phyloP scores from a whole-genome alignment of 129 eudicot genomes.

The Apium graveolens region DNA sequence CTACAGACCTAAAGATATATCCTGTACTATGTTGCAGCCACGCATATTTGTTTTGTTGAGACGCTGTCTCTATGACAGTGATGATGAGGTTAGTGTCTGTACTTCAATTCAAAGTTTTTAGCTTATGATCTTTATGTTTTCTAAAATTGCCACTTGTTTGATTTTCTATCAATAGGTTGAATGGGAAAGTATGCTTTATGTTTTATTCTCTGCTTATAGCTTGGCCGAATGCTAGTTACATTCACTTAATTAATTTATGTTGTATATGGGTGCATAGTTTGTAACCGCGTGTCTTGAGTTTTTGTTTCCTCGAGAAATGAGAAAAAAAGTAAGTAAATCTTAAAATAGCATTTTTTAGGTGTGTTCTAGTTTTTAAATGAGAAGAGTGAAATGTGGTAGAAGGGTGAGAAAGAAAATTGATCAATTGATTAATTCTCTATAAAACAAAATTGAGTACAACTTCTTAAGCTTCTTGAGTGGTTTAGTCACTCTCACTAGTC shows the following conservation, averaged over 20 bases:
- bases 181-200: background rate
- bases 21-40: constrained; percentile 55
- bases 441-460: background rate
- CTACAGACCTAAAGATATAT: constrained; percentile 8
- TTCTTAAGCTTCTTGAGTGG: background rate
- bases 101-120: constrained; percentile 2
- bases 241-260: background rate
- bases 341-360: background rate
- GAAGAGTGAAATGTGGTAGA: background rate
- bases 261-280: background rate
- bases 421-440: background rate
- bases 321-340: background rate
- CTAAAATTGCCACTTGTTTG: background rate
- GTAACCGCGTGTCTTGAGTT: background rate
- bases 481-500: background rate
- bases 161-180: background rate
- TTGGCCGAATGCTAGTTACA: background rate
- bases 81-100: constrained; percentile 77
- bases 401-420: background rate
- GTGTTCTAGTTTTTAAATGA: background rate
- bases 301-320: background rate
- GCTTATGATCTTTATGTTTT: background rate
- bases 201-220: background rate
- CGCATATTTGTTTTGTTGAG: constrained; percentile 71
- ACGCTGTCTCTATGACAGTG: constrained; percentile 87